Conservation (phyloP, 306 rosid genomes). For the Inga oerstediana region DNA sequence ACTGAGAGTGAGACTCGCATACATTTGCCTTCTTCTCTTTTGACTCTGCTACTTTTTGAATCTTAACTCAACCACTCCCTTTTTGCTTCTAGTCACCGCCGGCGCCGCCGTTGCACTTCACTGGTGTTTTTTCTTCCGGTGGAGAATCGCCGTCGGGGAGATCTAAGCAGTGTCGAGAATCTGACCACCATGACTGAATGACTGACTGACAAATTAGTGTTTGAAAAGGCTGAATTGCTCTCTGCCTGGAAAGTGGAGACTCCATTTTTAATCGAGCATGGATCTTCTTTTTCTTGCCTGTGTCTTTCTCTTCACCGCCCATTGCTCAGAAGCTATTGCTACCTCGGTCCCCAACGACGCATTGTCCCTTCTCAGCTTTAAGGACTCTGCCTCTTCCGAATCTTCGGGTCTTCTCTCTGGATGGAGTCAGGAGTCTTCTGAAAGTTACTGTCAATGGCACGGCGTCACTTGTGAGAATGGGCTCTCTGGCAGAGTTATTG, state of each 20-base stretch:
- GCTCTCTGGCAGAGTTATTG: slow-evolving; percentile 41
- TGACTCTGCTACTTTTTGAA: not conserved
- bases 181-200: slow-evolving; percentile 10
- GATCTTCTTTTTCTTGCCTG: slow-evolving; percentile 27
- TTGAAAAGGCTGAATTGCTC: slow-evolving; percentile 22
- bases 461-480: slow-evolving; percentile 54
- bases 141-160: slow-evolving; percentile 22
- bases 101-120: slow-evolving; percentile 30
- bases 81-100: not conserved
- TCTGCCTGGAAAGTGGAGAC: not conserved
- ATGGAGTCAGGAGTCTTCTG: slow-evolving; percentile 42
- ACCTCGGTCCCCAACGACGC: slow-evolving; percentile 38
- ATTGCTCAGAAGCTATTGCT: slow-evolving; percentile 36
- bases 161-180: slow-evolving; percentile 15
- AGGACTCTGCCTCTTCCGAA: slow-evolving; percentile 39
- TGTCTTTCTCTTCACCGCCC: slow-evolving; percentile 30
- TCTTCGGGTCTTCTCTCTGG: slow-evolving; percentile 42
- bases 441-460: slow-evolving; percentile 47
- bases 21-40: not conserved
- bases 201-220: not conserved
- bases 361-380: slow-evolving; percentile 61
- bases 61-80: not conserved
- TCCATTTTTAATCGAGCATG: slow-evolving; percentile 28
- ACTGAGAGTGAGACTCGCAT: not conserved
- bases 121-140: slow-evolving; percentile 31